Evolutionary conservation across 2,329 filamentous ascomycete species (phyloP), one percentile per base, ranked within the genome.

Genomic region (Cladophialophora yegresii): DNA sequence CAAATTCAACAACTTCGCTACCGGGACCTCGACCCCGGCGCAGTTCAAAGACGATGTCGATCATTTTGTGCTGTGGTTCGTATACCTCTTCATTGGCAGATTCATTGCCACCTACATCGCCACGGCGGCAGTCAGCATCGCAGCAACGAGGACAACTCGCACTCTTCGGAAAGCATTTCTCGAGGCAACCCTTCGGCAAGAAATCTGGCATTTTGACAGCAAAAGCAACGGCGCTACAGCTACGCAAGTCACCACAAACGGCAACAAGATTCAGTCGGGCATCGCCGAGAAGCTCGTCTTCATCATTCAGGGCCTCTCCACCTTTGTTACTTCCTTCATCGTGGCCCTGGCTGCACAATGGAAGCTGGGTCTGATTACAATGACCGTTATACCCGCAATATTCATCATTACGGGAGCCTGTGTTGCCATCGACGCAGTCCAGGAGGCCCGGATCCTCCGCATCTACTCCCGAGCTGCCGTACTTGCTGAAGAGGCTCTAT

Each of bases 401-500:
- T 66, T 75, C 12, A 63, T 71, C 47, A 54, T 73, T 26, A 70
- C 70, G 22, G 68, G 61, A 4, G 58, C 70, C n/a, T 72, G 71
- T 32, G 66, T 74, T 8, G 58, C 55, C 5, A 65, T 73, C 26
- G 71, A 73, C 54, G 70, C 70, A 4, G 32, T 51, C 13, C 54
- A 62, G 40, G 67, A 67, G 51, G 67, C 69, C 4, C 64, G 68
- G 12, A 69, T 73, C 10, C 67, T 74, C 16, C 65, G 72, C 1
- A 75, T 81, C n/a, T 80, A 79, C 63, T 78, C 79, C 7, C 74
- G 76, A 62, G 81, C 79, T 4, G 79, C 77, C 1, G 74, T 76
- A 6, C 72, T 84, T 3, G 82, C 82, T 1, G 80, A 84, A 71
- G 82, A 84, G 63, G 79, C 81, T 0, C 75, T 84, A 45, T 77